Base-by-base conservation (phyloP, 208 protist species). In the Leishmania gerbilli region DNA sequence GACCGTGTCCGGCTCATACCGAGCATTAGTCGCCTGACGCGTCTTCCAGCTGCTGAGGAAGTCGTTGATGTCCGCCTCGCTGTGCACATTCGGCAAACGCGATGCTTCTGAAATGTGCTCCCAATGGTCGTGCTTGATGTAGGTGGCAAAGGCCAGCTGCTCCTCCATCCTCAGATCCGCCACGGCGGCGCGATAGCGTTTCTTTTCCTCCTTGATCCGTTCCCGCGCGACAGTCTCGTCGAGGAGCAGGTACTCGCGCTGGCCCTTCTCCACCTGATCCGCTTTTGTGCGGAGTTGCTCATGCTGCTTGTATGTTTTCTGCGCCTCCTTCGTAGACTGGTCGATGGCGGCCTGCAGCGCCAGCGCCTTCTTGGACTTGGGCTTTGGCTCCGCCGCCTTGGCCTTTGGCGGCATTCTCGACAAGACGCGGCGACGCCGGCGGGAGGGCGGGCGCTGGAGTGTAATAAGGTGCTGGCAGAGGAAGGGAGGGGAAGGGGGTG, bases 31-130 rank as follows among this genome's bases (percentile, higher is more conserved):
- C 8, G 84, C 79, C 71, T 91, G 75, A 11, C 93, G 81, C 37
- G 91, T 89, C n/a, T 86, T 84, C 95, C 95, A 98, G 21, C 92
- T 92, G 53, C 83, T 88, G 40, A 98, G 89, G 76, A 98, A 98
- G 0, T 93, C 91, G 84, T 97, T 98, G 79, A 98, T 95, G n/a
- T 96, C 93, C 42, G 88, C 90, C 78, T 95, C 90, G 71, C 81
- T 90, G 74, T 87, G 17, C n/a, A 98, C 93, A 53, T 92, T 79
- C 0, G 96, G 96, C 51, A 98, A 89, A 53, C 92, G 88, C 47
- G 90, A 92, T 2, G 92, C 91, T 27, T 88, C 79, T 15, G 95
- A 89, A 31, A 98, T 86, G 45, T 80, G 64, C 45, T 85, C 84
- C 95, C 96, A 98, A 27, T 79, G 72, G 2, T 83, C 72, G 84